Base-by-base conservation (phyloP, 2,329 filamentous ascomycete species). In the Emericellopsis atlantica region DNA sequence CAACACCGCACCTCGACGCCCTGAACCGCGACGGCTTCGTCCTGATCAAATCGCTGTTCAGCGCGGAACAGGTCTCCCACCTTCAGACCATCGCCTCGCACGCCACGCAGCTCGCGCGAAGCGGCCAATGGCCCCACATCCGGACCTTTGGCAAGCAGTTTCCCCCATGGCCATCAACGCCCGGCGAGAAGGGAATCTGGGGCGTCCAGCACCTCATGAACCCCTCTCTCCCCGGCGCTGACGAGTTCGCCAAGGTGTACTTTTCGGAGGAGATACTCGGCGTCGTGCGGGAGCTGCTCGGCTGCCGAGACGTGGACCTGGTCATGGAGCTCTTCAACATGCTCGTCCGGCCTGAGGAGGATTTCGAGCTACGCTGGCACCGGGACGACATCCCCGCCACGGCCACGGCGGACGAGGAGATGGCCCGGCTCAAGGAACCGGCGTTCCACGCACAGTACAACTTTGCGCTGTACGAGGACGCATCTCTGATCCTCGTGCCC, bases 311-410 rank as follows among this genome's bases (percentile, higher is more conserved):
- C 29, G 75, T 81, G 5, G 67, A 79, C 2, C 66, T 95, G 18
- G 81, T 90, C 32, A 84, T 94, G 78, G 88, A 94, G 61, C 65
- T 95, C 15, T 88, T 87, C 62, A 95, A 95, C 56, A 70, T 94
- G 60, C 77, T 94, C 7, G 79, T 93, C 12, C 68, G 82, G 5
- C 87, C 87, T 0, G 76, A 79, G 32, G 49, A 54, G 3, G 76
- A 81, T 48, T 94, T 90, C 52, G 76, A 76, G 51, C 69, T 95
- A 39, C 66, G 81, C 38, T 94, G 88, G 88, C 88, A 95, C 56
- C 69, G 88, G 26, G 88, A 95, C 54, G 86, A 93, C 54, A 80
- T 94, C 37, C 67, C 78, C 3, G 70, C 79, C n/a, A 66, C 70
- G 1, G 84, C 79, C 0, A 69, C 67, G 0, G 54, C 75, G 0